These are phyloP conservation scores for Xylaria nigripes DNA, from an alignment of 495 filamentous ascomycete genomes.

Conservation along the genomic window DNA sequence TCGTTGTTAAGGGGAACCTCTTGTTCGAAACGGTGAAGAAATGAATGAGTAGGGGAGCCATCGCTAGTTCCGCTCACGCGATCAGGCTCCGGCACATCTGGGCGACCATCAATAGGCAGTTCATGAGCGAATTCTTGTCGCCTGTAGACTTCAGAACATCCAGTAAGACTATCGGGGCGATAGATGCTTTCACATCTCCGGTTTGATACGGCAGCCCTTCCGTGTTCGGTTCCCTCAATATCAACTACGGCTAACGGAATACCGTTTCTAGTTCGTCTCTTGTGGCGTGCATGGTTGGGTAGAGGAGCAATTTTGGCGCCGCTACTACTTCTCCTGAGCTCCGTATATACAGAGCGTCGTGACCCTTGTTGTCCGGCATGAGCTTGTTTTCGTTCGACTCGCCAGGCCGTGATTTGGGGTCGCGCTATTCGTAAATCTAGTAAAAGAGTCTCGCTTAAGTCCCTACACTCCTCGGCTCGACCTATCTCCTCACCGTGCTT, in stretches of 20 bases:
- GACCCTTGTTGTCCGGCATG: not conserved
- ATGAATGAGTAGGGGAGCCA: not conserved
- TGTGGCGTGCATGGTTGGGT: not conserved
- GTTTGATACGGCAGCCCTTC: conserved; percentile 6
- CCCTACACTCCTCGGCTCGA: conserved; percentile 9
- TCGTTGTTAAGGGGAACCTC: conserved; percentile 3
- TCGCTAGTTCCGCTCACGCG: conserved; percentile 5
- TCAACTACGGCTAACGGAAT: conserved; percentile 21
- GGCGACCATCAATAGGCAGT: not conserved
- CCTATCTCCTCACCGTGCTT: conserved; percentile 3
- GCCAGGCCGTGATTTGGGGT: conserved; percentile 16
- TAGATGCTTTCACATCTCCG: conserved; percentile 12
- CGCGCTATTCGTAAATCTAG: conserved; percentile 9
- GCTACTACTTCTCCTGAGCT: conserved; percentile 10
- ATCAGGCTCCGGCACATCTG: not conserved
- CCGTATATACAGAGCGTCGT: conserved; percentile 5
- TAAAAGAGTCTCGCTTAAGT: conserved; percentile 14
- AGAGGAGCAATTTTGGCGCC: conserved; percentile 8
- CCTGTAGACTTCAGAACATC: conserved; percentile 3
- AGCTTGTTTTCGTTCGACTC: conserved; percentile 9
- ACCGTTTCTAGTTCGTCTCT: conserved; percentile 18
- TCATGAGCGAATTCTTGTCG: not conserved
- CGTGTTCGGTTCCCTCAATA: conserved; percentile 14
- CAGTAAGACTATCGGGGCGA: conserved; percentile 19
- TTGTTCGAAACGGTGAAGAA: conserved; percentile 2